Conservation (phyloP, 495 filamentous ascomycete species). For the Aspergillus egyptiacus region DNA sequence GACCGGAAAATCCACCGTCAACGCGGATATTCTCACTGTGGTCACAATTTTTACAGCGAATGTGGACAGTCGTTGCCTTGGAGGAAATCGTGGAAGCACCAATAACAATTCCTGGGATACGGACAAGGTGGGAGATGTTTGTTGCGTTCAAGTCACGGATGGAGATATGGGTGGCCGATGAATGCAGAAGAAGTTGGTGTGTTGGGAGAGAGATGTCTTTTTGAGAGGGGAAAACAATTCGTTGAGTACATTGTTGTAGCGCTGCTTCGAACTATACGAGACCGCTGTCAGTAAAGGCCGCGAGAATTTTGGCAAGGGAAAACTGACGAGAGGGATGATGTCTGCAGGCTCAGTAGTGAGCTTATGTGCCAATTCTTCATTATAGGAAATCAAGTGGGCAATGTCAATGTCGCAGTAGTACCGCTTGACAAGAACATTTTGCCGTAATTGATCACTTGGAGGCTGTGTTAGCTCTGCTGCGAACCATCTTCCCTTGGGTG, state of each 20-base stretch:
- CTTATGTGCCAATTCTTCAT: slow-evolving; percentile 90
- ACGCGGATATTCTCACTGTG: slow-evolving; percentile 66
- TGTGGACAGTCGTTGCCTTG: slow-evolving; percentile 79
- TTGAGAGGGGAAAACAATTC: slow-evolving; percentile 79
- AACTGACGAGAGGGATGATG: slow-evolving; percentile 78
- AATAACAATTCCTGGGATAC: slow-evolving; percentile 96
- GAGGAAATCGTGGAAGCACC: slow-evolving; percentile 95
- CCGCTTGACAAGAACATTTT: slow-evolving; percentile 91
- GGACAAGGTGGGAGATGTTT: slow-evolving; percentile 89
- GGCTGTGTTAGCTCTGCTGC: slow-evolving; percentile 16
- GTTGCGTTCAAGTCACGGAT: slow-evolving; percentile 92
- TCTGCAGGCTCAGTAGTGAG: slow-evolving; percentile 87
- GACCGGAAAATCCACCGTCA: slow-evolving; percentile 76
- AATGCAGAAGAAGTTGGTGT: slow-evolving; percentile 95
- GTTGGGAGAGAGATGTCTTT: slow-evolving; percentile 64
- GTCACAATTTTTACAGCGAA: slow-evolving; percentile 86
- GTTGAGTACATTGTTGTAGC: slow-evolving; percentile 81
- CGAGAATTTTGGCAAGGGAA: too few relatives aligned
- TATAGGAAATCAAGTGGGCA: slow-evolving; percentile 91
- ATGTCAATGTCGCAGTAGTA: slow-evolving; percentile 98
- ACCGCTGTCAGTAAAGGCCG: neutral
- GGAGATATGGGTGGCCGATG: slow-evolving; percentile 78
- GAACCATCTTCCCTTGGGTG: slow-evolving; percentile 6
- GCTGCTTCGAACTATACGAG: slow-evolving; percentile 75
- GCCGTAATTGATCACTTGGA: slow-evolving; percentile 83